phyloP scores from a whole-genome alignment of 1,139 yeast species.

The Eremothecium sinecaudum region DNA sequence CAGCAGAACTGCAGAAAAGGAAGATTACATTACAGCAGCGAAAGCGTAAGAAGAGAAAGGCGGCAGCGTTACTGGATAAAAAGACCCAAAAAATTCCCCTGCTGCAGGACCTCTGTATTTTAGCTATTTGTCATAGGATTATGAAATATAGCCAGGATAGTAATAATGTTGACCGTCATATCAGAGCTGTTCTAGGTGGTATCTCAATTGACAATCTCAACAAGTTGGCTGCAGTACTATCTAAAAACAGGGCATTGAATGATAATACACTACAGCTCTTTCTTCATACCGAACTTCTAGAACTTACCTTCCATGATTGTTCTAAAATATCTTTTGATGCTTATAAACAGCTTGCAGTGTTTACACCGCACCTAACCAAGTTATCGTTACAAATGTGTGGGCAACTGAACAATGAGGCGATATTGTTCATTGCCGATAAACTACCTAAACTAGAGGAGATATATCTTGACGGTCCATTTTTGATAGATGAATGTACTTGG shows the following conservation, averaged over 20 bases:
- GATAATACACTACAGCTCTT: constrained; percentile 65
- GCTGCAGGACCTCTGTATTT: constrained; percentile 74
- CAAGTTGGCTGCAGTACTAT: constrained; percentile 69
- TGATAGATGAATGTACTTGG: constrained; percentile 72
- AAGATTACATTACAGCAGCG: constrained; percentile 54
- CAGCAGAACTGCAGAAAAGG: constrained; percentile 9
- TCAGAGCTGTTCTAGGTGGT: constrained; percentile 29
- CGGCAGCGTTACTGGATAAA: constrained; percentile 73
- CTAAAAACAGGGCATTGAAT: constrained; percentile 71
- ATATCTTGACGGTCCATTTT: constrained; percentile 76
- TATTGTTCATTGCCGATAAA: constrained; percentile 53
- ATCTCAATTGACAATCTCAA: constrained; percentile 38
- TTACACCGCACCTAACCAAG: constrained; percentile 61
- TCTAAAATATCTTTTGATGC: constrained; percentile 64
- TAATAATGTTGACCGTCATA: constrained; percentile 10
- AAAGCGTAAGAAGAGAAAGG: constrained; percentile 65
- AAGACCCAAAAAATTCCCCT: constrained; percentile 54
- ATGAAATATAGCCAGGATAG: constrained; percentile 38
- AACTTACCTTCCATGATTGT: constrained; percentile 83
- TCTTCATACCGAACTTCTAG: constrained; percentile 47
- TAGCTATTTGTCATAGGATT: constrained; percentile 60
- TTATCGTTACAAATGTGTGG: constrained; percentile 87
- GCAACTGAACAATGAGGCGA: constrained; percentile 68
- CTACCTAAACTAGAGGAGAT: constrained; percentile 45
- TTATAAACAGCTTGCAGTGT: constrained; percentile 61